These are phyloP conservation scores for Suillus placidus DNA, from an alignment of 768 basidiomycete species.

Conservation along the genomic window DNA sequence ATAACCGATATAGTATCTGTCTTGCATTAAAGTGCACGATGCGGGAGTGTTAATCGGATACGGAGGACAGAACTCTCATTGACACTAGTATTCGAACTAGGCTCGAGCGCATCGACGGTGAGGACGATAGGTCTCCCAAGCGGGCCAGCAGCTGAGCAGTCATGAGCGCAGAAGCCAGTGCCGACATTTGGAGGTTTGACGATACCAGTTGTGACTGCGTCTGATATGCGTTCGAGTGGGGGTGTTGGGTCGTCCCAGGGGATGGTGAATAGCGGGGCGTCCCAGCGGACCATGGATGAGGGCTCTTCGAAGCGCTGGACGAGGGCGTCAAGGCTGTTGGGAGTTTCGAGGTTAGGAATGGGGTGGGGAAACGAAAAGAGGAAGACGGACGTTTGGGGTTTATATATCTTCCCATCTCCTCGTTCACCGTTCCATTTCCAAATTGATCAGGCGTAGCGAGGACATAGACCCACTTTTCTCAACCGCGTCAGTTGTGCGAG, in stretches of 20 bases:
- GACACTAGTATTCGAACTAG: constrained; percentile 27
- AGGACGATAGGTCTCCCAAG: constrained; percentile 55
- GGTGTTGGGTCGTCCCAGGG: constrained; percentile 70
- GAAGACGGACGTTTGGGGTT: constrained; percentile 63
- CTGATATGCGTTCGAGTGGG: constrained; percentile 61
- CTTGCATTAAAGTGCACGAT: constrained; percentile 69
- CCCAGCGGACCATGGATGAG: constrained; percentile 98
- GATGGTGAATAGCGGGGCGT: constrained; percentile 90
- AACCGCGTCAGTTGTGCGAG: background rate
- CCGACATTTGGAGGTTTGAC: too few relatives aligned
- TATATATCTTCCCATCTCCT: constrained; percentile 53
- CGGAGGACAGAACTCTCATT: constrained; percentile 28
- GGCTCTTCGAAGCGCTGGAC: constrained; percentile 93
- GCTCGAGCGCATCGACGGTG: constrained; percentile 26
- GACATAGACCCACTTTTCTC: constrained; percentile 64
- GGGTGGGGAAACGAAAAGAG: background rate
- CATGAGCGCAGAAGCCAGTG: too few relatives aligned
- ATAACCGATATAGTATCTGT: too few relatives aligned
- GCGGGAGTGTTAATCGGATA: constrained; percentile 62
- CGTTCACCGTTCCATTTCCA: constrained; percentile 71
- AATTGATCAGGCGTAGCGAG: constrained; percentile 68
- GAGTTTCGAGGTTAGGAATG: background rate
- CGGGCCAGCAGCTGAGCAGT: constrained; percentile 54
- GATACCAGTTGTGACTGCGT: too few relatives aligned
- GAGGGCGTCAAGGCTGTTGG: constrained; percentile 52